Base-by-base conservation (phyloP, 192 early-diverging fungal genomes). In the Gorgonomyces haynaldii region DNA sequence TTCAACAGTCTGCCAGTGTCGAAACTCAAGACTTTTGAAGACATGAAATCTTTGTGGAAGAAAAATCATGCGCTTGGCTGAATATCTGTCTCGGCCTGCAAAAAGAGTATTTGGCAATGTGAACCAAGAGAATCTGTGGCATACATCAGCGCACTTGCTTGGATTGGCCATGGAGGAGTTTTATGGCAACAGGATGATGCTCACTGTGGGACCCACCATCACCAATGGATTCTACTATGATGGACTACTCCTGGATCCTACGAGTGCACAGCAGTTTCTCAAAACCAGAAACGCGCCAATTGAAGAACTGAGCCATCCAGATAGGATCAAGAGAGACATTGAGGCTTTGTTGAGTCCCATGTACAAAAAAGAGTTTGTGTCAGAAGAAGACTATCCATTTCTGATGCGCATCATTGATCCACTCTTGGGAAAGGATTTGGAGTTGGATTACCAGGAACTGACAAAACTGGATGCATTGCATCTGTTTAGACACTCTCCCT, bases 141-240 rank as follows among this genome's bases (percentile, higher is more conserved):
- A 81, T 37, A 81, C 81, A 27, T 74, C 79, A 4, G 75, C 81
- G 2, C 78, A 84, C 37, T 54, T 84, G n/a, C 62, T 84, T 39
- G 86, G 83, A 2, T 77, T 77, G 56, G 81, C 84, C 1, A 56
- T 89, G 27, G 80, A 85, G 52, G 57, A 55, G 9, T 61, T 79
- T 21, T 89, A 80, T 46, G 84, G 83, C 27, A 72, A 82, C 27
- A 59, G 75, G 13, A 17, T 76, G 10, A 52, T 85, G 26, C 66
- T 89, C 20, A 81, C 81, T 37, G 78, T 82, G 43, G 84, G 83
- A 0, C 83, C 86, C 16, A 51, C 78, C 4, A 65, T 70, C n/a
- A 63, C 70, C 8, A 74, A 77, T 23, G 86, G 86, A 9, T 89
- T 85, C 68, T 86, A 78, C 53, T 89, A 86, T 67, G 84, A 85